Conservation (phyloP, 208 protist species). For the Balamuthia mandrillaris region DNA sequence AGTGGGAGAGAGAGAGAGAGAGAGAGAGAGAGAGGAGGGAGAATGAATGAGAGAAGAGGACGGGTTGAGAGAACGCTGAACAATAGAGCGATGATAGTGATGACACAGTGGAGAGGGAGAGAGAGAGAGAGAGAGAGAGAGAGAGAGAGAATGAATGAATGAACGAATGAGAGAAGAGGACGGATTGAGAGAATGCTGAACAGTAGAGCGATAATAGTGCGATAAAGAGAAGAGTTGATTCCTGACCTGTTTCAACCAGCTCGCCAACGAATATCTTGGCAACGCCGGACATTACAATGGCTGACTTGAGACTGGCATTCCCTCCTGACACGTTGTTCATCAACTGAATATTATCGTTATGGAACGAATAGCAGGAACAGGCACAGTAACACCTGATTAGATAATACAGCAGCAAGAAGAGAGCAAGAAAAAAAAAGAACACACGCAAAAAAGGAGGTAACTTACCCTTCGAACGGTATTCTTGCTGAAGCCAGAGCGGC, state of each 20-base stretch:
- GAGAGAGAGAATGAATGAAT: too few species aligned
- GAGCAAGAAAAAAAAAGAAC: background rate
- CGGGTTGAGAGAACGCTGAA: background rate
- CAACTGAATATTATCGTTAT: background rate
- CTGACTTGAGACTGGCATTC: constrained; percentile 39
- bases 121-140: too few species aligned
- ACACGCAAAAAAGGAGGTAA: background rate
- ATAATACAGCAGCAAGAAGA: too few species aligned
- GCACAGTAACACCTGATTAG: too few species aligned
- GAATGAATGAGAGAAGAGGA: too few species aligned
- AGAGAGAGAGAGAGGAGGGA: too few species aligned
- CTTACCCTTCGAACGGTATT: constrained; percentile 42
- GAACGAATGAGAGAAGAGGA: too few species aligned
- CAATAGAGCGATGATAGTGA: background rate
- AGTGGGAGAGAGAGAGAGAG: too few species aligned
- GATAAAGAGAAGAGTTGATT: background rate
- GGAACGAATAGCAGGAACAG: too few species aligned
- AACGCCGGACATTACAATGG: constrained; percentile 55
- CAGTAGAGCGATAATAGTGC: background rate
- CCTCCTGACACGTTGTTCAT: constrained; percentile 46
- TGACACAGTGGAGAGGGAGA: too few species aligned
- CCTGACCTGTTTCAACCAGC: constrained; percentile 47
- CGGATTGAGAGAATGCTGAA: background rate
- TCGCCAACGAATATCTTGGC: constrained; percentile 58
- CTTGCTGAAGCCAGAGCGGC: constrained; percentile 44